Percentiles rank a stretch among this genome's conserved stretches.
These are phyloP conservation scores for Aureobasidium mangrovei DNA, from an alignment of 2,329 filamentous ascomycete genomes.

Conservation along the genomic window DNA sequence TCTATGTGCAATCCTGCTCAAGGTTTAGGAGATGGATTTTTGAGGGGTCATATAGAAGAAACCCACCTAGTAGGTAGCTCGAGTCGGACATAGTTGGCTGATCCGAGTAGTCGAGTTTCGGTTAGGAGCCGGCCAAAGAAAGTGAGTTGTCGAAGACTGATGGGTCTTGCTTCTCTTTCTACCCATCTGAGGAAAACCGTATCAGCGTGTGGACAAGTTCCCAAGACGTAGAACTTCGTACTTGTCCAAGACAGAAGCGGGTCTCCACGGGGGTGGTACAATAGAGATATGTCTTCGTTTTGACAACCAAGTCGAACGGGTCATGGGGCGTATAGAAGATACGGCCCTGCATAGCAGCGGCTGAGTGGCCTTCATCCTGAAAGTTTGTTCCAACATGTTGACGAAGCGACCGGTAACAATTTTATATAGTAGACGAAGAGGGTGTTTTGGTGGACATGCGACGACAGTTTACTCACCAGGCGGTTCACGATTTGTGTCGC, in stretches of 20 bases:
- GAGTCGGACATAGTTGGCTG: slow-evolving; percentile 93
- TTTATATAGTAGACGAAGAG: not conserved
- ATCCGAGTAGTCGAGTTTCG: slow-evolving; percentile 79
- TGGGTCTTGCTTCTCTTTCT: slow-evolving; percentile 82
- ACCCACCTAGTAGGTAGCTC: slow-evolving; percentile 74
- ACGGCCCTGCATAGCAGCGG: slow-evolving; percentile 8
- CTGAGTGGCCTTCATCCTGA: slow-evolving; percentile 4
- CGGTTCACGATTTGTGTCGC: not conserved
- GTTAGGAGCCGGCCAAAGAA: slow-evolving; percentile 93
- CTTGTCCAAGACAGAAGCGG: slow-evolving; percentile 52
- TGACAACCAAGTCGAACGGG: slow-evolving; percentile 8
- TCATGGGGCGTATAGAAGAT: slow-evolving; percentile 2
- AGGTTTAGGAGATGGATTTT: not conserved
- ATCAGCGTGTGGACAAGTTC: not conserved
- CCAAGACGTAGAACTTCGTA: slow-evolving; percentile 27
- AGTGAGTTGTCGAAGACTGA: slow-evolving; percentile 90
- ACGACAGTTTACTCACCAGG: too few species aligned
- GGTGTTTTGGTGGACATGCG: not conserved
- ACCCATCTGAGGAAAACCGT: slow-evolving; percentile 61
- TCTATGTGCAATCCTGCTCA: slow-evolving; percentile 70
- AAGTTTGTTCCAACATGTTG: not conserved
- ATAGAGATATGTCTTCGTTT: slow-evolving; percentile 6
- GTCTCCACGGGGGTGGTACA: slow-evolving; percentile 47
- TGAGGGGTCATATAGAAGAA: slow-evolving; percentile 13
- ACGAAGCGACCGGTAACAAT: not conserved